Evolutionary conservation across 2,329 filamentous ascomycete genomes (phyloP).

Genomic region (Nemania bipapillata): DNA sequence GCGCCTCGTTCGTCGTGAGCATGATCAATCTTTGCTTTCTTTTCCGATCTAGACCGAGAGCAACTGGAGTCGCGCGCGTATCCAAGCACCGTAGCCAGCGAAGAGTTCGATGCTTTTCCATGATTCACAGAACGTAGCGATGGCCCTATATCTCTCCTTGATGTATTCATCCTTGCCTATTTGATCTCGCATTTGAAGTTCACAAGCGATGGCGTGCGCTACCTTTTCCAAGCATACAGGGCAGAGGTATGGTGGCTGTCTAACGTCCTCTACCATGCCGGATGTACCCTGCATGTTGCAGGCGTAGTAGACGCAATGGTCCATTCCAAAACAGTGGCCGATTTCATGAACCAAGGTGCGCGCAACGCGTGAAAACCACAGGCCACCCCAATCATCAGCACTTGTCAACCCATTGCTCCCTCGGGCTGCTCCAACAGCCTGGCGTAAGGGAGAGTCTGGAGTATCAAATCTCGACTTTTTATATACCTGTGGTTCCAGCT

Average conservation of each 20-base stretch:
- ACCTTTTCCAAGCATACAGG: constrained; percentile 69
- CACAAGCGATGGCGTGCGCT: constrained; percentile 48
- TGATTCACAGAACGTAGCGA: constrained; percentile 57
- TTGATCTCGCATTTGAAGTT: constrained; percentile 38
- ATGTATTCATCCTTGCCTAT: constrained; percentile 42
- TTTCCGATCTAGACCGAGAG: constrained; percentile 6
- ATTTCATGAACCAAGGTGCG: constrained; percentile 73
- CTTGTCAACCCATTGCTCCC: constrained; percentile 41
- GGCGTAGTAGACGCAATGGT: constrained; percentile 72
- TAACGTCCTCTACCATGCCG: constrained; percentile 65
- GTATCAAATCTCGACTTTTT: constrained; percentile 32
- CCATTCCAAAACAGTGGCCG: constrained; percentile 74
- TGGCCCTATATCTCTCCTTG: constrained; percentile 54
- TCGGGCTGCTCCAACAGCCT: constrained; percentile 51
- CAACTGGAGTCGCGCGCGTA: constrained; percentile 48
- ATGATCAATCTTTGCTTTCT: constrained; percentile 8
- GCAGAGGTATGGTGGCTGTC: constrained; percentile 72
- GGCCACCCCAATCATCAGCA: constrained; percentile 48
- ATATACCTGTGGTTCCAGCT: constrained; percentile 25
- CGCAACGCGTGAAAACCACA: constrained; percentile 69
- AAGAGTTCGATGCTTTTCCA: constrained; percentile 59
- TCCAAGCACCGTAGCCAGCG: constrained; percentile 59
- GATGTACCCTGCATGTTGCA: constrained; percentile 72
- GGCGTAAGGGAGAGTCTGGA: constrained; percentile 43
- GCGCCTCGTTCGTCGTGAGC: not conserved